Conservation (phyloP, 2,329 filamentous ascomycete genomes). For the Neobulgaria alba region DNA sequence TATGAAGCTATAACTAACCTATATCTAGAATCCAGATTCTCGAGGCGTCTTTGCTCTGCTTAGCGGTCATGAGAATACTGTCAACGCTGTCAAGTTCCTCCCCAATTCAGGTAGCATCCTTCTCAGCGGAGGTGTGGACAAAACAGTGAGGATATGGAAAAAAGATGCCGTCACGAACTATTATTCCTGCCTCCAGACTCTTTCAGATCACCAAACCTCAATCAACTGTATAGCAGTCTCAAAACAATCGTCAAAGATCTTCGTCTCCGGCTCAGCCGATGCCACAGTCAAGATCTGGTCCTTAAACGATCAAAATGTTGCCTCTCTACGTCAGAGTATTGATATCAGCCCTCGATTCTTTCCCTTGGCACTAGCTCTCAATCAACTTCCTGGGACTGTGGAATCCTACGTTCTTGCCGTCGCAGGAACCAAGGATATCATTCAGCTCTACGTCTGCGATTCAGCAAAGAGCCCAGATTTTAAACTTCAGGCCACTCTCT, state of each 20-base stretch:
- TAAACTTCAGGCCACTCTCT: slow-evolving; percentile 63
- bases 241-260: slow-evolving; percentile 28
- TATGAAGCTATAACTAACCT: not conserved
- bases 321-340: slow-evolving; percentile 60
- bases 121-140: slow-evolving; percentile 75
- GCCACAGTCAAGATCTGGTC: slow-evolving; percentile 64
- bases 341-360: slow-evolving; percentile 70
- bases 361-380: slow-evolving; percentile 67
- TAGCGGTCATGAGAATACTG: slow-evolving; percentile 66
- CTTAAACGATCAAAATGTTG: slow-evolving; percentile 37
- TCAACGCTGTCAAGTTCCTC: slow-evolving; percentile 79
- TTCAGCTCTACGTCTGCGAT: slow-evolving; percentile 68
- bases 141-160: slow-evolving; percentile 66
- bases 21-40: slow-evolving; percentile 15
- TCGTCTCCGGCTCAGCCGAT: slow-evolving; percentile 78
- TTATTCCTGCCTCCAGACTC: slow-evolving; percentile 39
- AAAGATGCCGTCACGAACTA: slow-evolving; percentile 29
- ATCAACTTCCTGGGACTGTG: slow-evolving; percentile 41
- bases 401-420: slow-evolving; percentile 63
- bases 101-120: slow-evolving; percentile 49
- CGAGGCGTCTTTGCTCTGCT: slow-evolving; percentile 59
- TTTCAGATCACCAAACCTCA: slow-evolving; percentile 57
- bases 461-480: slow-evolving; percentile 42
- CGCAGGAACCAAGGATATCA: slow-evolving; percentile 73
- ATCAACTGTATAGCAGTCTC: slow-evolving; percentile 58